A percentile compares a stretch with the other conserved stretches of the same genome.
Conservation (phyloP, 495 filamentous ascomycete species). For the Sporormia fimetaria region DNA sequence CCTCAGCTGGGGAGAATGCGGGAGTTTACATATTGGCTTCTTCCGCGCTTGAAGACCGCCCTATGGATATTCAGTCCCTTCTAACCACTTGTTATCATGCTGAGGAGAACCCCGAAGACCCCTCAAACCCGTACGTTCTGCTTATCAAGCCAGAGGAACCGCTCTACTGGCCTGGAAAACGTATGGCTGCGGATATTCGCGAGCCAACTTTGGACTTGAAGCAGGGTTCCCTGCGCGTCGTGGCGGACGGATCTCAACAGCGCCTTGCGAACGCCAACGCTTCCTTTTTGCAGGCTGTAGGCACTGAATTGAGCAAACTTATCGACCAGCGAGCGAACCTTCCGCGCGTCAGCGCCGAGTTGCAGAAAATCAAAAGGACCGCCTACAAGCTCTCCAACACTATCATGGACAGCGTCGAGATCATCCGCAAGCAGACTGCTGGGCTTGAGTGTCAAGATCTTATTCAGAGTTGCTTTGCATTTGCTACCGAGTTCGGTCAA, state of each 20-base stretch:
- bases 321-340: conserved; percentile 90
- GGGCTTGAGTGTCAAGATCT: conserved; percentile 86
- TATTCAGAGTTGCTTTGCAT: conserved; percentile 97
- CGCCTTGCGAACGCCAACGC: conserved; percentile 66
- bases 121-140: conserved; percentile 65
- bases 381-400: conserved; percentile 96
- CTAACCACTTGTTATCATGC: conserved; percentile 81
- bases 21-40: conserved; percentile 79
- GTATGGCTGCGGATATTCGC: conserved; percentile 55
- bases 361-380: conserved; percentile 92
- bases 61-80: conserved; percentile 70
- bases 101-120: conserved; percentile 57
- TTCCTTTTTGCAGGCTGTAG: conserved; percentile 62
- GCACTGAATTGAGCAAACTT: conserved; percentile 72
- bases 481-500: conserved; percentile 95
- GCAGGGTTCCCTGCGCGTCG: conserved; percentile 71
- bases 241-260: conserved; percentile 76
- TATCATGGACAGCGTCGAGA: conserved; percentile 97
- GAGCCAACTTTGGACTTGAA: conserved; percentile 79
- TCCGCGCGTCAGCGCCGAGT: conserved; percentile 75
- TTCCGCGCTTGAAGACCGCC: conserved; percentile 59
- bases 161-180: conserved; percentile 71
- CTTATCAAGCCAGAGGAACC: conserved; percentile 72
- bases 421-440: conserved; percentile 72
- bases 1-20: conserved; percentile 49